Base-by-base conservation (phyloP, 768 basidiomycete genomes). In the Leccinum truebloodii region DNA sequence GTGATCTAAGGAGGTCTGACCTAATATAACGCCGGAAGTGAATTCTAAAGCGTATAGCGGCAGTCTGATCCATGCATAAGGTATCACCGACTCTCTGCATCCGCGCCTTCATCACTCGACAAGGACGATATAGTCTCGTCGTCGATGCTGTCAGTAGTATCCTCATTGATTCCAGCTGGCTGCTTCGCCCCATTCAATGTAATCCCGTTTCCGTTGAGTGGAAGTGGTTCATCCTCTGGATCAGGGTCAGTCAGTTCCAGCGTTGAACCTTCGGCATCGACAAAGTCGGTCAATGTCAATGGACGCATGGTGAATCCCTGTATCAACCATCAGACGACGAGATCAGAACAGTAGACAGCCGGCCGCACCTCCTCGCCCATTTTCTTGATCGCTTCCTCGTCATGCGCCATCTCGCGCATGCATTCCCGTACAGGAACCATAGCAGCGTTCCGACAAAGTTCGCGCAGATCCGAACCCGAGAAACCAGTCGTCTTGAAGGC, bases 371-470 rank as follows among this genome's bases (percentile, higher is more conserved):
- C 78, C 57, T 74, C 68, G 30, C 78, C 76, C 9, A 76, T 73
- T 55, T 72, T 74, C 60, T 75, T 78, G 58, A 81, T 76, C 74
- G 84, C 64, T 72, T 85, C 77, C 73, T 82, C 71, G 67, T 84
- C 69, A 75, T 74, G 63, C 68, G 75, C 70, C 55, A 77, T 75
- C 16, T 80, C 76, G 37, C 86, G 80, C 80, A 95, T 86, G 65
- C 86, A 89, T 69, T 95, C 94, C 28, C 92, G 84, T 22, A 95
- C 89, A 6, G 94, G 93, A 1, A 87, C 83, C 94, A 98, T 96
- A 0, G 93, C 95, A 1, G 96, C 95, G 65, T 87, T 94, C 57
- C 96, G 82, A 73, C 95, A 98, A 14, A 95, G 79, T 76, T 99
- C 96, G 66, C 88, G 86, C 57, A 98, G 76, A 73, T 98, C 96